Percentiles rank a stretch among this genome's conserved stretches.
Conservation (phyloP, 2,329 filamentous ascomycete species). For the Endothia cerciana region DNA sequence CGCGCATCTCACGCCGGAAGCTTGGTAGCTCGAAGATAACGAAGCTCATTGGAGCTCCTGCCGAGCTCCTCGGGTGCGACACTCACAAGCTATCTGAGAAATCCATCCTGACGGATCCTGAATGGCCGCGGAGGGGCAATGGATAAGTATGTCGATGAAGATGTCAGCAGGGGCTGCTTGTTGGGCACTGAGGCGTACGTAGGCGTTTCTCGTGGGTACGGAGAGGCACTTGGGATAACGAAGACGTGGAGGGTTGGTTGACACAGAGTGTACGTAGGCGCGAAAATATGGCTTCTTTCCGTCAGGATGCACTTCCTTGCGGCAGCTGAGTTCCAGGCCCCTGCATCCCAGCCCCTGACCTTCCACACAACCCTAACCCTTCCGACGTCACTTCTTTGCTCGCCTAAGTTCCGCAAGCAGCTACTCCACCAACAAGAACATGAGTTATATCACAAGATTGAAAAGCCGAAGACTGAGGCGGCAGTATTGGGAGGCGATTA, state of each 20-base stretch:
- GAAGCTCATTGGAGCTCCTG: slow-evolving; percentile 14
- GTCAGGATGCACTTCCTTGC: slow-evolving; percentile 10
- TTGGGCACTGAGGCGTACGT: not conserved
- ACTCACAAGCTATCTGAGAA: slow-evolving; percentile 90
- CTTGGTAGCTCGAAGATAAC: slow-evolving; percentile 3
- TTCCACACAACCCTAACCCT: not conserved
- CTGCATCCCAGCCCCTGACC: slow-evolving; percentile 1
- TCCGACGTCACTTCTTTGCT: not conserved
- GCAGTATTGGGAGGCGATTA: no score
- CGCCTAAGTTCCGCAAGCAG: not conserved
- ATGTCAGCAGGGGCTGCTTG: not conserved
- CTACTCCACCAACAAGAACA: not conserved
- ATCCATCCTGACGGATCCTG: slow-evolving; percentile 66
- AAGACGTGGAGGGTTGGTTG: slow-evolving; percentile 5
- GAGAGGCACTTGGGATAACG: slow-evolving; percentile 6
- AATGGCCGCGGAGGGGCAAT: not conserved
- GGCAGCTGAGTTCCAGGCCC: slow-evolving; percentile 2
- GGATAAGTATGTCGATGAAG: not conserved
- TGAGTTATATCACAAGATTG: not conserved
- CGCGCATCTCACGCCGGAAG: not conserved
- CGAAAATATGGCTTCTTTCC: slow-evolving; percentile 8
- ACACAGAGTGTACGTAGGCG: slow-evolving; percentile 10
- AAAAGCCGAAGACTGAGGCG: not conserved
- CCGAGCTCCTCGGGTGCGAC: slow-evolving; percentile 26
- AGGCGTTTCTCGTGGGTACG: not conserved